Base-by-base conservation (phyloP, 2,329 filamentous ascomycete genomes). In the Zymoseptoria crescenta region DNA sequence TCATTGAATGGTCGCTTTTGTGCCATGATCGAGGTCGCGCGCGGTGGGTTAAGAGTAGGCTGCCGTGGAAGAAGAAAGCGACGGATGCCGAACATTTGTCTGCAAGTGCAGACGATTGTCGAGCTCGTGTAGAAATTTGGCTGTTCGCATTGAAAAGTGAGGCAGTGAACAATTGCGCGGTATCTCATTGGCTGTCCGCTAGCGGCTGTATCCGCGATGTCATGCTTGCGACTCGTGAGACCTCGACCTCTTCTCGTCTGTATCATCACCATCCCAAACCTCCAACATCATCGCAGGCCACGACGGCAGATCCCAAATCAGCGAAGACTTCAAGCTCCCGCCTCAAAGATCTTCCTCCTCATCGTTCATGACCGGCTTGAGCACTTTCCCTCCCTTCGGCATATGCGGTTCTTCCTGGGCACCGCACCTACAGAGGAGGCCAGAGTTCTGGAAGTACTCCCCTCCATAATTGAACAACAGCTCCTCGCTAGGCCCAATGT, bases 1-100 rank as follows among this genome's bases (percentile, higher is more conserved):
- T 73, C 71, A 55, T 74, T 73, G 65, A 73, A 74, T 2, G 67
- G 50, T 49, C 73, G 66, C 61, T 74, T 75, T 59, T 72, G 70
- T 35, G 67, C 69, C 69, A 71, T 71, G 30, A 48, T 56, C 21
- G 24, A 30, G 21, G 51, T 45, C 35, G 35, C 5, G 5, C 35
- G 35, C 35, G 35, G 35, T 7, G 13, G 10, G 9, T 16, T 13
- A 3, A 45, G n/a, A 16, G 13, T 0, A 1, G 13, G 13, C 35
- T 13, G 35, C n/a, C n/a, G 35, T 4, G 35, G 35, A 2, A n/a
- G 35, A 45, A 13, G 35, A 13, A 45, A 16, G 35, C 35, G 35
- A 45, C 35, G 35, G 16, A 45, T 45, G 35, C 35, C 7, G 35
- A 45, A 45, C 35, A 45, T 45, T 45, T 13, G 35, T 45, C 35